phyloP scores from a whole-genome alignment of 257 asterid species.

The Solanum chilense region DNA sequence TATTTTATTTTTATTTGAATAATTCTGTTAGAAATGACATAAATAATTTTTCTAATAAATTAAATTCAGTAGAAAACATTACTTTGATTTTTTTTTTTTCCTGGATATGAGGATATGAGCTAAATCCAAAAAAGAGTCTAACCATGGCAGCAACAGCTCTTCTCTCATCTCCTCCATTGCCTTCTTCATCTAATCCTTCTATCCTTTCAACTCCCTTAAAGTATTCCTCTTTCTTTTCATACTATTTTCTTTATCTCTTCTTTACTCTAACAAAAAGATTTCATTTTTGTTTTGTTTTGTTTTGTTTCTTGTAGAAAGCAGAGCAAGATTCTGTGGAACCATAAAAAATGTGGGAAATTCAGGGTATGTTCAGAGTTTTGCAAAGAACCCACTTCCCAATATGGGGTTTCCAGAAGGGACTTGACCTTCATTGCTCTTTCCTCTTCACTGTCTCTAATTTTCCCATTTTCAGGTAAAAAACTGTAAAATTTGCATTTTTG shows the following conservation, averaged over 20 bases:
- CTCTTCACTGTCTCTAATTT: conserved; percentile 41
- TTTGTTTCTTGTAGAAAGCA: neutral
- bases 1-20: too few relatives aligned
- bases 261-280: neutral
- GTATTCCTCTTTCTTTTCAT: neutral
- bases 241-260: neutral
- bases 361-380: conserved; percentile 15
- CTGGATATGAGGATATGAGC: neutral
- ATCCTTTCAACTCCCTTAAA: neutral
- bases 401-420: conserved; percentile 47
- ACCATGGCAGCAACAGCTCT: conserved; percentile 6
- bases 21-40: too few relatives aligned
- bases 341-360: conserved; percentile 7
- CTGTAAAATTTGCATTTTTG: neutral
- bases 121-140: neutral
- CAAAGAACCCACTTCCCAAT: conserved; percentile 17
- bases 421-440: conserved; percentile 42
- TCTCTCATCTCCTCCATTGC: neutral
- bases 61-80: neutral
- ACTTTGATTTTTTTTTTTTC: neutral
- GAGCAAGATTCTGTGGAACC: neutral
- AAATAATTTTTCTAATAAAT: too few relatives aligned
- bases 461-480: conserved; percentile 37
- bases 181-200: neutral
- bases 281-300: neutral